Conservation (phyloP, 23 red algal genomes). For the Agarophyton chilense region DNA sequence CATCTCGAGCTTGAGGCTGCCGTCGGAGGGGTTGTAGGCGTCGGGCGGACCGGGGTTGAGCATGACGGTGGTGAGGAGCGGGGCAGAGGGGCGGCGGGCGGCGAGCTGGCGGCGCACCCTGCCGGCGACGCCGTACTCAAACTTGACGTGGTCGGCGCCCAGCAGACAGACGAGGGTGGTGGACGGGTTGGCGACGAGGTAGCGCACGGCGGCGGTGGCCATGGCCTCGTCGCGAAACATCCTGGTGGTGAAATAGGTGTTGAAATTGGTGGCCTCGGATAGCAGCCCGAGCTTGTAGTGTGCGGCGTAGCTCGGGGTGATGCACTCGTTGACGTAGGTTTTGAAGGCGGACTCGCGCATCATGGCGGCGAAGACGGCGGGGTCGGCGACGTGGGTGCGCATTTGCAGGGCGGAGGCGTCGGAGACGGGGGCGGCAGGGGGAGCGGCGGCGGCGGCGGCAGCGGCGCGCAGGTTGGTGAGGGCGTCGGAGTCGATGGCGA, state of each 20-base stretch:
- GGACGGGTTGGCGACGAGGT: neutral
- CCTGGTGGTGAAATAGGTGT: constrained; percentile 50
- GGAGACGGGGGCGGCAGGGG: too few species aligned
- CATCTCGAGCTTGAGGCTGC: constrained; percentile 56
- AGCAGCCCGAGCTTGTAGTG: constrained; percentile 40
- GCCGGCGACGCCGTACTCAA: constrained; percentile 66
- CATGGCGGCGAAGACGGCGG: constrained; percentile 32
- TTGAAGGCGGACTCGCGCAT: constrained; percentile 38
- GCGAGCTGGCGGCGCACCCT: constrained; percentile 18
- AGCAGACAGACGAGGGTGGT: constrained; percentile 32
- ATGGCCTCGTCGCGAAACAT: constrained; percentile 71
- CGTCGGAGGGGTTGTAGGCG: constrained; percentile 48
- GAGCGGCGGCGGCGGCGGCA: neutral
- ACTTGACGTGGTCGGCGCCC: constrained; percentile 77
- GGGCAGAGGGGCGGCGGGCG: neutral
- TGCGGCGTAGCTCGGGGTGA: constrained; percentile 54
- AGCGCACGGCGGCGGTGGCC: constrained; percentile 27
- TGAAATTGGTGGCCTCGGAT: constrained; percentile 20
- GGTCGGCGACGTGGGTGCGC: neutral
- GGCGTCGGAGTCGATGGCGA: constrained; percentile 45
- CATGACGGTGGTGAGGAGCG: constrained; percentile 56
- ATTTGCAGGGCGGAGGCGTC: neutral
- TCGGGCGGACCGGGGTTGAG: constrained; percentile 72
- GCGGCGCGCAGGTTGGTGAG: constrained; percentile 14
- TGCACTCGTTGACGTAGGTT: constrained; percentile 55